These are phyloP conservation scores for Castanea sativa DNA, from an alignment of 306 rosid genomes.

Conservation along the genomic window DNA sequence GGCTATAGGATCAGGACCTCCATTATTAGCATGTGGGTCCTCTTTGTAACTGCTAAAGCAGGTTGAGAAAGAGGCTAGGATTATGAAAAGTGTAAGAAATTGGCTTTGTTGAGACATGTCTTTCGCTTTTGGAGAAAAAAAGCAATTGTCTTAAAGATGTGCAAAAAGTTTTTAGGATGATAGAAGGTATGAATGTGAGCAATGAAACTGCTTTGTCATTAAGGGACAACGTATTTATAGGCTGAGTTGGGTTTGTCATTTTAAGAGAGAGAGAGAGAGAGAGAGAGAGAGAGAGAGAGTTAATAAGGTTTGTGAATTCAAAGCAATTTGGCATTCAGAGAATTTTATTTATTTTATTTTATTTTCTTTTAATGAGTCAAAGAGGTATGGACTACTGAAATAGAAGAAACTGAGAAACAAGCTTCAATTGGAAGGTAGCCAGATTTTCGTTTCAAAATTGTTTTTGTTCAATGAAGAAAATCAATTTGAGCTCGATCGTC, in stretches of 20 bases:
- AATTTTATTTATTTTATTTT: not conserved
- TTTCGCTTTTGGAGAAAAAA: conserved; percentile 16
- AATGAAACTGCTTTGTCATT: conserved; percentile 6
- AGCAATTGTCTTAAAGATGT: conserved; percentile 1
- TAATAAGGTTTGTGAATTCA: not conserved
- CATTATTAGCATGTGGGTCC: conserved; percentile 7
- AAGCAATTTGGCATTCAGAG: conserved; percentile 21
- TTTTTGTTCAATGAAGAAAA: not conserved
- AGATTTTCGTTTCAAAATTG: conserved; percentile 14
- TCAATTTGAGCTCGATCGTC: conserved; percentile 10
- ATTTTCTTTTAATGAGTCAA: not conserved
- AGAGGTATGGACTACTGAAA: conserved; percentile 15
- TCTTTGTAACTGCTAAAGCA: conserved; percentile 29
- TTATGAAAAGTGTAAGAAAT: conserved; percentile 21
- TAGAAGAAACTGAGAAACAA: conserved; percentile 28
- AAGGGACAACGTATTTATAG: conserved; percentile 33
- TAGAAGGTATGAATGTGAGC: conserved; percentile 26
- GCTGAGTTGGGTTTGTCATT: not conserved
- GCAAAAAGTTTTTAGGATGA: not conserved
- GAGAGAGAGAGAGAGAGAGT: not conserved
- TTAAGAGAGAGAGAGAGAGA: conserved; percentile 24
- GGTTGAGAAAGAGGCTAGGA: conserved; percentile 25
- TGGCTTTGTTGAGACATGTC: conserved; percentile 31
- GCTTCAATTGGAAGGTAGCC: conserved; percentile 29
- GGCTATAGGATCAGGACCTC: not conserved